Base-by-base conservation (phyloP, 176 grass and related monocot species). In the Guadua angustifolia region DNA sequence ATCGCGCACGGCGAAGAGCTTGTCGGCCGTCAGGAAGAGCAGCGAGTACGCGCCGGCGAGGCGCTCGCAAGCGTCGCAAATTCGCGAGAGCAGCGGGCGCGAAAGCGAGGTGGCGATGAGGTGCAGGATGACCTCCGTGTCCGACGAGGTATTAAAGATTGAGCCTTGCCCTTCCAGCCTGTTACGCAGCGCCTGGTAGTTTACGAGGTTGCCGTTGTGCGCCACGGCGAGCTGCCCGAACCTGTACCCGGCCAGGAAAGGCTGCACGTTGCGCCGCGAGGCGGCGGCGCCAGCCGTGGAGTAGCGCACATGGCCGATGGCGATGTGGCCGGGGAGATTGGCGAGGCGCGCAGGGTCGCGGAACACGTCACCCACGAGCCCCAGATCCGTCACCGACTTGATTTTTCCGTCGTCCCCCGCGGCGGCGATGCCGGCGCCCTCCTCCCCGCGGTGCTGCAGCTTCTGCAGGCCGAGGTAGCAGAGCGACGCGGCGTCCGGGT, bases 51-150 rank as follows among this genome's bases (percentile, higher is more conserved):
- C 93, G 35, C 93, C 93, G 14, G 81, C 78, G 40, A 99, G 83
- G 77, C 87, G 70, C 72, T 95, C 88, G 85, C 96, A 95, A 7
- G 89, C 88, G 71, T 94, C 91, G 78, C 87, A 76, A 66, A 99
- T 89, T 59, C 91, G 93, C 17, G 96, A 84, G 45, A 99, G 79
- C 69, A 99, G 88, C 52, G 93, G 89, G 59, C 96, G 91, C 68
- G 89, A 83, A 63, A 91, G 82, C 36, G 93, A 94, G 9, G 91
- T 87, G 24, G 93, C 93, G 86, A 99, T 99, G 72, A 99, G 93
- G 78, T 99, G 96, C 66, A 91, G 88, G 84, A 99, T 92, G 21
- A 99, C 93, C 96, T 99, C 96, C 11, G 96, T 99, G 87, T 99
- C 93, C 17, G 96, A 99, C 26, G 91, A 84, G 53, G 94, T 92